Evolutionary conservation across 331 rosid species (phyloP).

Genomic region (Saraca asoca): DNA sequence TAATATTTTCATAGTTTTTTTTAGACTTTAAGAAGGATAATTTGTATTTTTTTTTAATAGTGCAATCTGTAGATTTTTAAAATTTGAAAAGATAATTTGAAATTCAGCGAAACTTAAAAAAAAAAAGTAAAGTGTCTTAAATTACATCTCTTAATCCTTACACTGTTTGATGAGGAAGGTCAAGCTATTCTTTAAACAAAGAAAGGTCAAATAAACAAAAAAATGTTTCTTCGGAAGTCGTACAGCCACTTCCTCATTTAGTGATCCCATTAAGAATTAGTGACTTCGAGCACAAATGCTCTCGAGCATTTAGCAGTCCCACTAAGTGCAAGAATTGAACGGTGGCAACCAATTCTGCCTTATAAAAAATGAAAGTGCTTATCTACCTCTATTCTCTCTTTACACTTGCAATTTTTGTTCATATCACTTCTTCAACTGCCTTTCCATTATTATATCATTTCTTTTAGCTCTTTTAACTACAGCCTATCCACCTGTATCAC

Average conservation of each 20-base stretch:
- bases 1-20: too few relatives aligned
- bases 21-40: too few relatives aligned
- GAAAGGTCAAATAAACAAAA: slow-evolving; percentile 9
- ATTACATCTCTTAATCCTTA: slow-evolving; percentile 16
- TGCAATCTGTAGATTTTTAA: too few relatives aligned
- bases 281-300: slow-evolving; percentile 31
- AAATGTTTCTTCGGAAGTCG: neutral
- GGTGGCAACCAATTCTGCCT: slow-evolving; percentile 43
- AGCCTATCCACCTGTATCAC: slow-evolving; percentile 25
- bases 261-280: slow-evolving; percentile 41
- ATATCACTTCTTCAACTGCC: slow-evolving; percentile 35
- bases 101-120: too few relatives aligned
- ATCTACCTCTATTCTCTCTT: slow-evolving; percentile 40
- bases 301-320: slow-evolving; percentile 35
- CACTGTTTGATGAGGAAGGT: slow-evolving; percentile 3
- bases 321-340: slow-evolving; percentile 30
- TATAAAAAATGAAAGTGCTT: slow-evolving; percentile 34
- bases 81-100: too few relatives aligned
- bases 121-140: too few relatives aligned
- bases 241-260: slow-evolving; percentile 19
- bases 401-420: slow-evolving; percentile 38
- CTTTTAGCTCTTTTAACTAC: slow-evolving; percentile 1
- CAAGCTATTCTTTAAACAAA: neutral
- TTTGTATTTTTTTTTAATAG: too few relatives aligned
- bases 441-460: slow-evolving; percentile 33